Evolutionary conservation across 345 rosid genomes (phyloP), one percentile per base, ranked within the genome.

Genomic region (Populus pruinosa): DNA sequence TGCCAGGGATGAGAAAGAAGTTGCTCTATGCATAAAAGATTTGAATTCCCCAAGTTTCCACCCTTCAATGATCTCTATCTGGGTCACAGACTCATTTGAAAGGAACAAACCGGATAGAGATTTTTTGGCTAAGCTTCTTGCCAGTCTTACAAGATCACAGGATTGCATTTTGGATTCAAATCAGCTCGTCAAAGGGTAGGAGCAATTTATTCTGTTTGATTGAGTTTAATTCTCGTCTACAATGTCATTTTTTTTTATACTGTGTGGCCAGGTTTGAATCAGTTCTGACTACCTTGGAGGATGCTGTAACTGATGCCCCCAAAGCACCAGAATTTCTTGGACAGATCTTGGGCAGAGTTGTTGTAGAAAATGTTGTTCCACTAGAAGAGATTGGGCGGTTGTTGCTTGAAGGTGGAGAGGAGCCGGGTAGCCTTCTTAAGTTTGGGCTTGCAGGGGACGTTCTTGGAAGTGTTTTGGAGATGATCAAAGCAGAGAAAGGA

Each of bases 61-160:
- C 81, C 92, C 99, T 18, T 79, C 93, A 66, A 89, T 94, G 98
- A 82, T 96, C 82, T 91, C 96, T 71, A 87, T 90, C 8, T 96
- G 99, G 99, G 92, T 96, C 4, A 86, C 85, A 3, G 98, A 96
- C 89, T 96, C 97, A 14, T 96, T 96, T 71, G 99, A 96, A 89
- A 89, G 97, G 85, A 92, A 94, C 85, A 97, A 91, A 82, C 75
- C 81, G 81, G 99, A 96, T 78, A 87, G 97, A 71, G 95, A 92
- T 82, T 86, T 94, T 39, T 86, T 96, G 84, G 88, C 96, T 14
- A 77, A 88, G 88, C 99, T 96, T 64, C 97, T 94, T 43, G 87
- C 90, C 67, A 89, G 72, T 80, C 95, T 94, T 14, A 64, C 89
- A 44, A 90, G 80, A 80, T 78, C 95, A 79, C 80, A 69, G 55